Base-by-base conservation (phyloP, 2,329 filamentous ascomycete genomes). In the Talaromyces amestolkiae region DNA sequence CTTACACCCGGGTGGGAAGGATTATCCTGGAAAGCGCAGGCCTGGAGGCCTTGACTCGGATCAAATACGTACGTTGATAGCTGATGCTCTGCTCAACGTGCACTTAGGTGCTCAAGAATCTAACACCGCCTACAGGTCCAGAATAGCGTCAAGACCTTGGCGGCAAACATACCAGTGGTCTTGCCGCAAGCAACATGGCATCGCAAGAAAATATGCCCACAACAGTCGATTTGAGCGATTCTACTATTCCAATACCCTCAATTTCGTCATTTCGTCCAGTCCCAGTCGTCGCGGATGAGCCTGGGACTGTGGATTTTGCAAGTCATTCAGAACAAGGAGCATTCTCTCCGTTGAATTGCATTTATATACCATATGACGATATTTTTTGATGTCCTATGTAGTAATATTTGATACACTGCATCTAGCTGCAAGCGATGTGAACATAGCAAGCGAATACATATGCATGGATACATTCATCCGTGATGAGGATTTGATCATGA, bases 1-100 rank as follows among this genome's bases (percentile, higher is more conserved):
- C 63, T 72, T 83, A 65, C 81, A 83, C 69, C 81, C 81, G 19
- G 81, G 81, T 64, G 81, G 81, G 17, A 75, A 70, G 65, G 77
- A 77, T 66, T 83, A 83, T 66, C 81, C 81, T 5, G 76, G 75
- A 65, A 41, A 58, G 58, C 43, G 45, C 60, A 62, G 33, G 45
- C 17, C 41, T 58, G 54, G 24, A 35, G 39, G 43, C 39, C 19
- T 4, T 51, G 35, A n/a, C n/a, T 6, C 19, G 31, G 22, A 15
- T 35, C 31, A 56, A 22, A 13, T 54, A 31, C 35, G 61, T 63
- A 24, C 15, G 61, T 58, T 7, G 35, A n/a, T 8, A 22, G 15
- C n/a, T 56, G n/a, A 33, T n/a, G 47, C 45, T 22, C 37, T 4
- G 17, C 7, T 24, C 13, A 49, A 37, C 11, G 3, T 35, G 3